phyloP scores from a whole-genome alignment of 768 basidiomycete genomes.

The Suillus subalutaceus region DNA sequence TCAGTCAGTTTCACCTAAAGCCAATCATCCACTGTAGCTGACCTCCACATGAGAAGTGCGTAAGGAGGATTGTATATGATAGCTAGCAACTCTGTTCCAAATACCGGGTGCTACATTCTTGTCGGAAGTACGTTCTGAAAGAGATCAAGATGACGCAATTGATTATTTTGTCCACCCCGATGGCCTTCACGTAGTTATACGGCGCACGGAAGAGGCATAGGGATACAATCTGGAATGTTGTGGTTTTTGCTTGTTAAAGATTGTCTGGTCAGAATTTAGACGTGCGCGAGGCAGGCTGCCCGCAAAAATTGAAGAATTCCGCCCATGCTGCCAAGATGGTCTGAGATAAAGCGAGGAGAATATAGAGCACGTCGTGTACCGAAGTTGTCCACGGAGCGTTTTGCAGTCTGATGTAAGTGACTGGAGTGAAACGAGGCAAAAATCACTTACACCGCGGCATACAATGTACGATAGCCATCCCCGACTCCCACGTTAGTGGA shows the following conservation, averaged over 20 bases:
- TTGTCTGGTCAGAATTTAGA: slow-evolving; percentile 30
- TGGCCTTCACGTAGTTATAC: slow-evolving; percentile 42
- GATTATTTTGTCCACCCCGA: slow-evolving; percentile 48
- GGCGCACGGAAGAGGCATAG: slow-evolving; percentile 49
- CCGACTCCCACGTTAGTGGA: not conserved
- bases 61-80: slow-evolving; percentile 36
- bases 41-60: slow-evolving; percentile 35
- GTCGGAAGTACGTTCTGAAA: slow-evolving; percentile 21
- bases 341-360: not conserved
- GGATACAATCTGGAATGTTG: slow-evolving; percentile 34
- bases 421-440: not conserved
- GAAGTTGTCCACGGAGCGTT: slow-evolving; percentile 45
- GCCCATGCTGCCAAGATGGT: slow-evolving; percentile 22
- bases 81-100: slow-evolving; percentile 30
- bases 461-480: no score
- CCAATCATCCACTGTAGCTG: slow-evolving; percentile 8
- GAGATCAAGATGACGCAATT: slow-evolving; percentile 32
- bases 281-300: slow-evolving; percentile 39
- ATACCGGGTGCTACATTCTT: slow-evolving; percentile 12
- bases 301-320: slow-evolving; percentile 38
- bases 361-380: slow-evolving; percentile 28
- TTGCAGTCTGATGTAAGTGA: slow-evolving; percentile 25
- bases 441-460: not conserved
- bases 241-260: slow-evolving; percentile 15
- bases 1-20: not conserved